Base-by-base conservation (phyloP, 306 rosid species). In the Malus sieversii region DNA sequence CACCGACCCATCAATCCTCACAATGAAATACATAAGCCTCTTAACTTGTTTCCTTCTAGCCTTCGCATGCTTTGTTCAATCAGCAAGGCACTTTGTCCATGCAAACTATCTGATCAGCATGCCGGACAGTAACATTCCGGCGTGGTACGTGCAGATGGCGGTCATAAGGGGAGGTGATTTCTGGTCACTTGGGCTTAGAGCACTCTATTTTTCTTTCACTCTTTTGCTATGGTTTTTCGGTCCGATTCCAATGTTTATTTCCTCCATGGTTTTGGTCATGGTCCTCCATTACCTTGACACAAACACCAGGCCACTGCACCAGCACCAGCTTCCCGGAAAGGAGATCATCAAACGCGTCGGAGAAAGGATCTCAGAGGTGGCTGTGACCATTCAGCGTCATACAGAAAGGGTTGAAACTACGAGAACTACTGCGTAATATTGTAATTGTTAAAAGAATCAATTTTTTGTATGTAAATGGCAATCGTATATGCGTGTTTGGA, bases 191-290 rank as follows among this genome's bases (percentile, higher is more conserved):
- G 97, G 97, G 40, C 89, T 90, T 51, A 42, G 96, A 71, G 87
- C 97, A 2, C 87, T 90, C 12, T 92, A 90, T 74, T 90, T 88
- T 74, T 96, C 97, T 45, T 88, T 92, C 0, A 66, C 84, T 66
- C 68, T 92, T 75, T 45, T 92, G 55, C 92, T 90, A 8, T 92
- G 97, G 97, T 86, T 92, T 82, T 92, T 90, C 61, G 96, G 96
- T 40, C 96, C 97, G 18, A 90, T 92, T n/a, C 96, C 97, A 1
- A 90, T 87, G 96, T 87, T 90, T 72, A 35, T 79, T 75, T 87
- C 89, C 70, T 88, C 94, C 13, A 10, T 88, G 16, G 51, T 73
- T 67, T 77, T 87, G 86, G 97, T 92, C 20, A 2, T 72, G 5
- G 12, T 79, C 10, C 86, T 92, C 55, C 81, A 85, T 72, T 66